Base-by-base conservation (phyloP, 1,139 yeast species). In the Yamadazyma spencermartinsiae region DNA sequence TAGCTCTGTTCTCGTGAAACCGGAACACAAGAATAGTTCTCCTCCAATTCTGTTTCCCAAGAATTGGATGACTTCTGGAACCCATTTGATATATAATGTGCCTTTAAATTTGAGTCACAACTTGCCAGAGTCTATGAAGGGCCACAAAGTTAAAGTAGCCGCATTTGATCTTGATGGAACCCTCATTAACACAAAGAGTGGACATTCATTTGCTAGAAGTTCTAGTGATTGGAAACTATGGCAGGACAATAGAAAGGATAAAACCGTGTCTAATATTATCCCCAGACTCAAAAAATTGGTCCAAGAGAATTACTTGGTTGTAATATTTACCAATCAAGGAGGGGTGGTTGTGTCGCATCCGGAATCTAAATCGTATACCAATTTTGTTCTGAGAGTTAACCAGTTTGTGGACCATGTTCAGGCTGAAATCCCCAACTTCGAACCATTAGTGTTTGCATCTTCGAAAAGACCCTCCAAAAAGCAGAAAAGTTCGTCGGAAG, bases 241-340 rank as follows among this genome's bases (percentile, higher is more conserved):
- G 56, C 61, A 60, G 28, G 54, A 50, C 3, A 50, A 50, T 4
- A 26, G 11, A 14, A 14, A 5, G 12, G 30, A 34, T 15, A 41
- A 31, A n/a, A 3, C 16, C 18, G 41, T 45, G 14, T 43, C 54
- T 9, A 37, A 31, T 4, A 68, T 72, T 3, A 39, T 57, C 0
- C 44, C 52, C 5, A 66, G 51, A 36, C 55, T 78, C 17, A 47
- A 50, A 11, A 40, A 54, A 16, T 44, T 61, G 9, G 37, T 52
- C 2, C 46, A 54, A 1, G 48, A 58, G 4, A 56, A 58, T 4
- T 68, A 65, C 45, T 27, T 72, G 1, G 57, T 88, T 4, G 92
- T 82, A 11, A 74, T 92, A 2, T 86, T 92, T 56, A 79, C 97
- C 2, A 92, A 92, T 55, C 98, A 92, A 55, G 96, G 90, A n/a